Percentiles rank a stretch among this genome's conserved stretches.
Evolutionary conservation across 148 eudicot genomes (phyloP).

Genomic region (Amaranthus hypochondriacus): DNA sequence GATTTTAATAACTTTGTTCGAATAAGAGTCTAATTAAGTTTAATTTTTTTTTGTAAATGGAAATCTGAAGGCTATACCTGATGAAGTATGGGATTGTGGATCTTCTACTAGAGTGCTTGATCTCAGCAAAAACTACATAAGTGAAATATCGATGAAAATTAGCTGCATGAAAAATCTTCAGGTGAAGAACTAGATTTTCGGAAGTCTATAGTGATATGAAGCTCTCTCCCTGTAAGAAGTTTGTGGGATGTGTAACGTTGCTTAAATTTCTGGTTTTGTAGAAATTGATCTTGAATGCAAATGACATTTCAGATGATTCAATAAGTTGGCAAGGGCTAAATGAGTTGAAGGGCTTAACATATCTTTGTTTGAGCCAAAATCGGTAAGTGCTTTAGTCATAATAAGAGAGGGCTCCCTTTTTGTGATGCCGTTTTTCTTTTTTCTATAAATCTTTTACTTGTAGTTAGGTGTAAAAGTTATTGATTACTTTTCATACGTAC

Average conservation of each 20-base stretch:
- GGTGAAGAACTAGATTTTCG: conserved; percentile 29
- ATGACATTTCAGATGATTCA: conserved; percentile 50
- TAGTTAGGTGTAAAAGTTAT: too few relatives aligned
- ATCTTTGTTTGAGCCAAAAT: conserved; percentile 68
- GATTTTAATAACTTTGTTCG: not conserved
- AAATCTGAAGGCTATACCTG: conserved; percentile 55
- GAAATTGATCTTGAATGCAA: conserved; percentile 66
- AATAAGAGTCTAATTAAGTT: not conserved
- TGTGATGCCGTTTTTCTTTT: too few relatives aligned
- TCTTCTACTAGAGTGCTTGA: conserved; percentile 75
- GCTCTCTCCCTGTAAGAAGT: not conserved
- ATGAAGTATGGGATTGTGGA: conserved; percentile 75
- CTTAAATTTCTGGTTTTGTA: conserved; percentile 37
- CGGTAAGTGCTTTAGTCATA: conserved; percentile 41
- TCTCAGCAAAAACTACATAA: conserved; percentile 59
- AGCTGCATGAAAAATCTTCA: conserved; percentile 44
- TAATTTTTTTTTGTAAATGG: conserved; percentile 2
- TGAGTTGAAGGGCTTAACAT: conserved; percentile 46
- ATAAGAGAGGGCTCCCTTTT: not conserved
- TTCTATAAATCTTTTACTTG: too few relatives aligned
- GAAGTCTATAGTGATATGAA: not conserved
- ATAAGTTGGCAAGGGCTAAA: conserved; percentile 72
- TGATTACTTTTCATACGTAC: too few relatives aligned
- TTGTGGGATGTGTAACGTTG: not conserved
- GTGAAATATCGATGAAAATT: conserved; percentile 48